Evolutionary conservation across 2,329 filamentous ascomycete species (phyloP).

Genomic region (Epichloe baconii): DNA sequence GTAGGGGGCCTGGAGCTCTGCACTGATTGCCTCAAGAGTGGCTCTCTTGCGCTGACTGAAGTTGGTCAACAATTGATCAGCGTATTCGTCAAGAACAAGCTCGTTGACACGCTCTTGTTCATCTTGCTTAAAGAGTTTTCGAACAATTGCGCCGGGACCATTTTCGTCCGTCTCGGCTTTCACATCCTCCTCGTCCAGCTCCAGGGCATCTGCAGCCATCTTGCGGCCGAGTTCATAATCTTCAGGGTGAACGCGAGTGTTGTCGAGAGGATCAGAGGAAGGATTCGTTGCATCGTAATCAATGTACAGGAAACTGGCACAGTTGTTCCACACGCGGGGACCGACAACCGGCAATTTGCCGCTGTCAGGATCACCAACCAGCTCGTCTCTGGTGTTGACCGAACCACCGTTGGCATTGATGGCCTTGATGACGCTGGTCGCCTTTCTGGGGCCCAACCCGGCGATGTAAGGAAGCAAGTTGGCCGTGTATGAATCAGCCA

Average conservation of each 20-base stretch:
- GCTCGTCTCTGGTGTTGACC: conserved; percentile 71
- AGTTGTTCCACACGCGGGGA: conserved; percentile 89
- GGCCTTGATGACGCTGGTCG: conserved; percentile 58
- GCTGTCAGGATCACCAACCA: conserved; percentile 77
- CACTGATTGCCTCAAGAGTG: conserved; percentile 89
- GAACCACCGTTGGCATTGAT: conserved; percentile 85
- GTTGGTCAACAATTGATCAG: conserved; percentile 84
- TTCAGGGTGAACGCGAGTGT: conserved; percentile 93
- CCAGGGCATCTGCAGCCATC: conserved; percentile 93
- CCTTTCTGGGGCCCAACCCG: conserved; percentile 85
- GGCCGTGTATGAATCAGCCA: conserved; percentile 67
- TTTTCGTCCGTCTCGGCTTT: conserved; percentile 88
- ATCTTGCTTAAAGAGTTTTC: conserved; percentile 88
- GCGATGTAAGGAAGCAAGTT: conserved; percentile 84
- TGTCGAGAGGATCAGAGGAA: conserved; percentile 83
- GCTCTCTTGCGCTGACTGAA: conserved; percentile 91
- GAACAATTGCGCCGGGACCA: conserved; percentile 78
- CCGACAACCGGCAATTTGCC: conserved; percentile 70
- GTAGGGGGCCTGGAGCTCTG: conserved; percentile 82
- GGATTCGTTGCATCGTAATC: conserved; percentile 73
- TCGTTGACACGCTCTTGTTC: conserved; percentile 94
- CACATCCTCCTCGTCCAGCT: conserved; percentile 95
- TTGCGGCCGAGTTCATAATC: conserved; percentile 97
- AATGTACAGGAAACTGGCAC: conserved; percentile 87
- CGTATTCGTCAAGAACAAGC: conserved; percentile 90